phyloP scores from a whole-genome alignment of 352 stramenopile species.

The Phytophthora sansomeana region DNA sequence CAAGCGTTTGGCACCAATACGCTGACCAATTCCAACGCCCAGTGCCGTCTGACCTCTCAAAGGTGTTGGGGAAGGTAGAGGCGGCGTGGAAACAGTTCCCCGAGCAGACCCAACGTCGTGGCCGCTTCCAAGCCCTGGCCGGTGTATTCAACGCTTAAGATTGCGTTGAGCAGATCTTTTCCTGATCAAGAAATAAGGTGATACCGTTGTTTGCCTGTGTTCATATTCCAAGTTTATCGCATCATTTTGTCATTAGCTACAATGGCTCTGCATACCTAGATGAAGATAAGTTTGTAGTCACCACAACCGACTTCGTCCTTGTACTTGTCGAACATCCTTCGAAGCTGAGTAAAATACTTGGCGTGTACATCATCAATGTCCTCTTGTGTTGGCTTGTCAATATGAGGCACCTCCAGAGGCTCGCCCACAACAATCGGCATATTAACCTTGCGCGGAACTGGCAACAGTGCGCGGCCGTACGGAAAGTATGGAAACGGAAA shows the following conservation, averaged over 20 bases:
- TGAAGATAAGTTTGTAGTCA: conserved; percentile 79
- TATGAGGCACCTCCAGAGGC: conserved; percentile 60
- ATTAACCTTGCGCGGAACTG: conserved; percentile 72
- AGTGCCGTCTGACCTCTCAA: conserved; percentile 57
- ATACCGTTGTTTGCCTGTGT: conserved; percentile 20
- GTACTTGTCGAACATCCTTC: conserved; percentile 72
- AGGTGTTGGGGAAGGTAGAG: conserved; percentile 41
- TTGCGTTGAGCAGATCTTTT: not conserved
- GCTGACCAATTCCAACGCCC: conserved; percentile 58
- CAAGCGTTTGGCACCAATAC: conserved; percentile 73
- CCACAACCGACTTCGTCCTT: conserved; percentile 78
- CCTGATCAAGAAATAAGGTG: conserved; percentile 3
- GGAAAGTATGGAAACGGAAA: conserved; percentile 86
- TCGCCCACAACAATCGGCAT: conserved; percentile 73
- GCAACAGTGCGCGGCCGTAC: conserved; percentile 70
- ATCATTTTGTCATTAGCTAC: no score
- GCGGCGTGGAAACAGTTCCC: conserved; percentile 60
- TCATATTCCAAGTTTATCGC: not conserved
- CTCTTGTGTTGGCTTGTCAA: conserved; percentile 51
- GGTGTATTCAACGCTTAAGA: conserved; percentile 34
- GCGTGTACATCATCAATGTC: conserved; percentile 73
- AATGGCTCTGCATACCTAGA: conserved; percentile 21
- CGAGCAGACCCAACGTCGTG: conserved; percentile 57
- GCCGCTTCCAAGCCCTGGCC: conserved; percentile 64
- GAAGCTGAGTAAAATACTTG: conserved; percentile 65